Evolutionary conservation across 2,329 filamentous ascomycete species (phyloP).

Genomic region (Zymoseptoria pseudotritici): DNA sequence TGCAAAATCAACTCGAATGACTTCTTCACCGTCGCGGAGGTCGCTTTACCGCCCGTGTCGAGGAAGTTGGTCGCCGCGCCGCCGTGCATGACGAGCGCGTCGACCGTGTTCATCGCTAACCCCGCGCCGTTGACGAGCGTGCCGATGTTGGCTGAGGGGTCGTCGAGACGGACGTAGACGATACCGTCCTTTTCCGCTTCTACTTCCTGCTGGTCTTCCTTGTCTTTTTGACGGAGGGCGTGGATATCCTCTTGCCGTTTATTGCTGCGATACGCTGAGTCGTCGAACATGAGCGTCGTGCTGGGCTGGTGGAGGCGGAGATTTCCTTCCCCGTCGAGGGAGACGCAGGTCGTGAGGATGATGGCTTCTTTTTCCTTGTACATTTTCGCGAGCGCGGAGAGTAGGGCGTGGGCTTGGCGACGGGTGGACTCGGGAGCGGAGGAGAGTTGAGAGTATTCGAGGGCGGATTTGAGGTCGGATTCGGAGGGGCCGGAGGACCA

Average conservation of each 20-base stretch:
- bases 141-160: conserved; percentile 57
- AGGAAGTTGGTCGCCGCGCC: conserved; percentile 75
- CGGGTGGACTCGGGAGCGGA: conserved; percentile 38
- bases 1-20: conserved; percentile 66
- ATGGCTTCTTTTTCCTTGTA: conserved; percentile 61
- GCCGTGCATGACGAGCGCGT: conserved; percentile 62
- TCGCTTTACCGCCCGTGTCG: conserved; percentile 85
- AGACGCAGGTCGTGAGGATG: conserved; percentile 47
- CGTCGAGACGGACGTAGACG: conserved; percentile 62
- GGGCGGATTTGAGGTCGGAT: conserved; percentile 35
- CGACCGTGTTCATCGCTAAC: conserved; percentile 84
- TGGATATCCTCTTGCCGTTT: conserved; percentile 57
- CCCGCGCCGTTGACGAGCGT: conserved; percentile 86
- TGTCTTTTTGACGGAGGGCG: conserved; percentile 44
- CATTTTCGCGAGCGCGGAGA: conserved; percentile 50
- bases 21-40: conserved; percentile 68
- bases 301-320: conserved; percentile 43
- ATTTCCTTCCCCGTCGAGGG: conserved; percentile 32
- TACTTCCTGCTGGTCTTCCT: conserved; percentile 50
- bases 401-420: conserved; percentile 38
- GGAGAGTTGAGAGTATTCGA: conserved; percentile 49
- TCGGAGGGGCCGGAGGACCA: conserved; percentile 43
- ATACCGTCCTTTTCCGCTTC: conserved; percentile 65
- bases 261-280: conserved; percentile 57
- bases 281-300: conserved; percentile 60